These are phyloP conservation scores for Aspergillus luchuensis DNA, from an alignment of 2,329 filamentous ascomycete species.

Conservation along the genomic window DNA sequence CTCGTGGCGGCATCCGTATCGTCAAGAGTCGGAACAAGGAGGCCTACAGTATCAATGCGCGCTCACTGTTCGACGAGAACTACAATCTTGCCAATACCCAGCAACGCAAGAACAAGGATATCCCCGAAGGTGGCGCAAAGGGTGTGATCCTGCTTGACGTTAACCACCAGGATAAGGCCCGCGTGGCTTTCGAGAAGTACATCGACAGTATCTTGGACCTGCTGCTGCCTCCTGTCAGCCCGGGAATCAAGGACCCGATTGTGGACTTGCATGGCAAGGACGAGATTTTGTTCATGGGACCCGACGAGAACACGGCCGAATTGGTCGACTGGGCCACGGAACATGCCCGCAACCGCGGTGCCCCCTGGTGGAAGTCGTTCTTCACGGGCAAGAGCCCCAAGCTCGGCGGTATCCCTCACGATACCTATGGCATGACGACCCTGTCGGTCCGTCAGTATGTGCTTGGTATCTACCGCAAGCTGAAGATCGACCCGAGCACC, in stretches of 20 bases:
- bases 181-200: slow-evolving; percentile 97
- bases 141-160: slow-evolving; percentile 94
- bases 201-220: slow-evolving; percentile 98
- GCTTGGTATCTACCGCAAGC: slow-evolving; percentile 93
- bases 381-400: slow-evolving; percentile 98
- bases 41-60: slow-evolving; percentile 92
- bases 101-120: slow-evolving; percentile 99
- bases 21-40: slow-evolving; percentile 98
- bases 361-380: slow-evolving; percentile 99
- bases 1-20: slow-evolving; percentile 94
- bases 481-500: slow-evolving; percentile 79
- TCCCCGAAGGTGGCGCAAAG: slow-evolving; percentile 96
- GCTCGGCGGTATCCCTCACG: slow-evolving; percentile 94
- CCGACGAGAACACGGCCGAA: slow-evolving; percentile 97
- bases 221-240: slow-evolving; percentile 82
- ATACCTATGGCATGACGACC: slow-evolving; percentile 96
- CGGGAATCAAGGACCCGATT: slow-evolving; percentile 98
- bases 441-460: slow-evolving; percentile 95
- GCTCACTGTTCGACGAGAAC: slow-evolving; percentile 97
- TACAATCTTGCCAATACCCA: slow-evolving; percentile 98
- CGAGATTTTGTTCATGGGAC: slow-evolving; percentile 98
- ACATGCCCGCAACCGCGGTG: slow-evolving; percentile 82
- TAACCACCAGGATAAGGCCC: slow-evolving; percentile 89
- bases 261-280: slow-evolving; percentile 93
- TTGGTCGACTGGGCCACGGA: slow-evolving; percentile 98